These are phyloP conservation scores for Calonectria fujianensis DNA, from an alignment of 2,329 filamentous ascomycete species.

Conservation along the genomic window DNA sequence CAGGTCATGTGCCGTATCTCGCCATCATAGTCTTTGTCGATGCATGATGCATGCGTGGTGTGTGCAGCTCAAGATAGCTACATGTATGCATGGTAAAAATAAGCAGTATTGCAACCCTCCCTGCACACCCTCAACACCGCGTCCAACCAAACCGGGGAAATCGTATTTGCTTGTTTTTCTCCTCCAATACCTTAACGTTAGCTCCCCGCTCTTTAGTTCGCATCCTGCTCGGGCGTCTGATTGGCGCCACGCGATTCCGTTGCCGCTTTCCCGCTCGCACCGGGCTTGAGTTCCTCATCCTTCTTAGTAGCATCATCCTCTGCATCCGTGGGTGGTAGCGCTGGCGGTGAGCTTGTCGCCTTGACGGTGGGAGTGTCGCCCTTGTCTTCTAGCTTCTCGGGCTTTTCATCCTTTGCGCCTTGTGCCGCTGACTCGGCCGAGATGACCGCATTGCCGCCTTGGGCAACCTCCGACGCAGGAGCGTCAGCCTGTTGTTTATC, in stretches of 20 bases:
- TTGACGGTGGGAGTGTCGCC: slow-evolving; percentile 14
- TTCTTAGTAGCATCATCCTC: slow-evolving; percentile 9
- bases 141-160: slow-evolving; percentile 9
- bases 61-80: slow-evolving; percentile 13
- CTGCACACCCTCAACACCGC: background rate
- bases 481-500: background rate
- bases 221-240: slow-evolving; percentile 11
- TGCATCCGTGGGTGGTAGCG: slow-evolving; percentile 1
- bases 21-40: slow-evolving; percentile 19
- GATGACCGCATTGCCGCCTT: background rate
- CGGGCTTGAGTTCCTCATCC: background rate
- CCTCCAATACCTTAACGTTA: slow-evolving; percentile 12
- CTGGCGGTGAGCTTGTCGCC: slow-evolving; percentile 28
- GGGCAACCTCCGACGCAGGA: background rate
- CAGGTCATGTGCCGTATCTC: slow-evolving; percentile 23
- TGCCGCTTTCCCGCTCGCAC: slow-evolving; percentile 18
- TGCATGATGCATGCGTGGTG: slow-evolving; percentile 14
- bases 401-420: background rate
- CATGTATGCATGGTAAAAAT: slow-evolving; percentile 1
- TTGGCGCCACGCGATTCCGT: slow-evolving; percentile 35
- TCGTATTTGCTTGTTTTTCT: background rate
- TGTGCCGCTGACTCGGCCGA: background rate
- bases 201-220: slow-evolving; percentile 10
- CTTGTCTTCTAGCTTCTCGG: background rate
- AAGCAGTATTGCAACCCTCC: slow-evolving; percentile 24